These are phyloP conservation scores for Phytophthora ramorum DNA, from an alignment of 352 stramenopile species.

Conservation along the genomic window DNA sequence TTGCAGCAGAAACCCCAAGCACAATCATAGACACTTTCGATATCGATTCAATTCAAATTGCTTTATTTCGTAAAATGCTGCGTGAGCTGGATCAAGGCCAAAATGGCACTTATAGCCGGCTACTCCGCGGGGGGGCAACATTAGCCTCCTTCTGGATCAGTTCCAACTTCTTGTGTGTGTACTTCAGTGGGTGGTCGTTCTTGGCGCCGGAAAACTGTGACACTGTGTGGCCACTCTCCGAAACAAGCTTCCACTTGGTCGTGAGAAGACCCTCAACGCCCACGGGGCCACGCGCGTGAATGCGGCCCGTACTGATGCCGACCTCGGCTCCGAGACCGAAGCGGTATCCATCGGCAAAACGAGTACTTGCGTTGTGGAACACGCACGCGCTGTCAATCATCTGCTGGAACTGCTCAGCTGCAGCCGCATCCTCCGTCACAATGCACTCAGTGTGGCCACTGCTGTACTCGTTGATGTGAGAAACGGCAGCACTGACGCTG, in stretches of 20 bases:
- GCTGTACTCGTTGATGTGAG: slow-evolving; percentile 96
- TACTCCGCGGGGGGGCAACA: slow-evolving; percentile 71
- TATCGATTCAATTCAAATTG: slow-evolving; percentile 20
- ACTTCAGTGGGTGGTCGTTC: slow-evolving; percentile 56
- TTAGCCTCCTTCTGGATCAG: slow-evolving; percentile 69
- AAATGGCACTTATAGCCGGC: slow-evolving; percentile 59
- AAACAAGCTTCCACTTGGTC: slow-evolving; percentile 97
- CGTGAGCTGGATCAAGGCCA: neutral
- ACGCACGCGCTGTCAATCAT: slow-evolving; percentile 97
- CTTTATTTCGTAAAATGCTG: slow-evolving; percentile 15
- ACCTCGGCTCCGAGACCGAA: slow-evolving; percentile 98
- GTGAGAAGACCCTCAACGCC: slow-evolving; percentile 97
- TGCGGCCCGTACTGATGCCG: slow-evolving; percentile 97
- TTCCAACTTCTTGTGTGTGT: slow-evolving; percentile 83
- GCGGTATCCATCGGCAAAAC: slow-evolving; percentile 95
- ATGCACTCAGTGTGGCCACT: slow-evolving; percentile 98
- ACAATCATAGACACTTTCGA: slow-evolving; percentile 4
- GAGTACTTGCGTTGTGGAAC: slow-evolving; percentile 98
- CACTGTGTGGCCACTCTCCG: slow-evolving; percentile 84
- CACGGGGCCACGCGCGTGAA: slow-evolving; percentile 96
- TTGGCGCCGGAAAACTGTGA: slow-evolving; percentile 62
- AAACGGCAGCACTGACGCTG: slow-evolving; percentile 90
- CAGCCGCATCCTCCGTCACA: slow-evolving; percentile 92
- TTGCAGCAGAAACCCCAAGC: neutral
- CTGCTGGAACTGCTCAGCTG: slow-evolving; percentile 76